These are phyloP conservation scores for Phycomyces blakesleeanus DNA, from an alignment of 192 early-diverging fungal species.

Conservation along the genomic window DNA sequence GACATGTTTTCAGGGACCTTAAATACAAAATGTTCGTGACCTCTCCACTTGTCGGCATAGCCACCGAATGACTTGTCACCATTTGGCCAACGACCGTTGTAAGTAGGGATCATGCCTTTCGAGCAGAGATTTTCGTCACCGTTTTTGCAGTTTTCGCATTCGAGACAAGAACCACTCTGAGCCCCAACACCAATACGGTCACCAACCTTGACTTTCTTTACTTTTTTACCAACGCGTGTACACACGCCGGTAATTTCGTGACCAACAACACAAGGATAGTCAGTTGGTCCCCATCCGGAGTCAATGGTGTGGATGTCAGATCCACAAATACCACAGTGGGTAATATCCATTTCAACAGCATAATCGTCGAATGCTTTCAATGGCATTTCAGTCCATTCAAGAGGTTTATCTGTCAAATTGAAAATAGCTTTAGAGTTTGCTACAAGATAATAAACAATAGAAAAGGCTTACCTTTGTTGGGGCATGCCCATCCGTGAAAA, in stretches of 20 bases:
- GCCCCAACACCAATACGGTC: slow-evolving; percentile 59
- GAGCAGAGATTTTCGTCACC: slow-evolving; percentile 40
- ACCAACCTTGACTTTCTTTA: slow-evolving; percentile 40
- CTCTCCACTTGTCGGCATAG: slow-evolving; percentile 40
- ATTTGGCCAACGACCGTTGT: slow-evolving; percentile 32
- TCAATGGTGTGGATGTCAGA: slow-evolving; percentile 71
- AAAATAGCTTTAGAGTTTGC: too few relatives aligned
- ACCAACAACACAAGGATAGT: slow-evolving; percentile 45
- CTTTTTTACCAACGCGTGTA: slow-evolving; percentile 39
- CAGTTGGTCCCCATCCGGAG: slow-evolving; percentile 32
- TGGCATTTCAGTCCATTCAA: slow-evolving; percentile 22
- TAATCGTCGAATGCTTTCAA: slow-evolving; percentile 32
- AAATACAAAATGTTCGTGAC: slow-evolving; percentile 55
- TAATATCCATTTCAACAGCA: slow-evolving; percentile 44
- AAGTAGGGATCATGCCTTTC: slow-evolving; percentile 45
- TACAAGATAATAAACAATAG: too few relatives aligned
- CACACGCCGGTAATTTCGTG: slow-evolving; percentile 54
- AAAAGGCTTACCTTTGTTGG: too few relatives aligned
- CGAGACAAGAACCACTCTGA: slow-evolving; percentile 56
- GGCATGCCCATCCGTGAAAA: too few relatives aligned
- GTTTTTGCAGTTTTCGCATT: slow-evolving; percentile 37
- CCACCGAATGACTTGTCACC: slow-evolving; percentile 47
- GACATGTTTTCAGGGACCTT: slow-evolving; percentile 47
- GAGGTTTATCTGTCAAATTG: slow-evolving; percentile 13
- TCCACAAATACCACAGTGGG: slow-evolving; percentile 75